Evolutionary conservation across 441 rosid species (phyloP), one percentile per base, ranked within the genome.

Genomic region (Codiaeum variegatum): DNA sequence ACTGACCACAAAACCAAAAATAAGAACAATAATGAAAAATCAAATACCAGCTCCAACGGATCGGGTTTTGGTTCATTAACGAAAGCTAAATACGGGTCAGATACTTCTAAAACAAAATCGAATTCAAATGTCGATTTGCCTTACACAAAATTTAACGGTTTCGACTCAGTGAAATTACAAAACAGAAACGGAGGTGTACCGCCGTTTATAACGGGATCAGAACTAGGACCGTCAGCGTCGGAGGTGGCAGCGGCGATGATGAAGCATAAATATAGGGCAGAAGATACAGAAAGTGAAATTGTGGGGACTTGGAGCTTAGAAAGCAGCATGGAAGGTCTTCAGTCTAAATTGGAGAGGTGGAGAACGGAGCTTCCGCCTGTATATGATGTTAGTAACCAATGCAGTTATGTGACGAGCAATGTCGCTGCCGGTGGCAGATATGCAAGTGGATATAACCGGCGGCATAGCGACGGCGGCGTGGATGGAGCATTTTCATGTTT

Each of bases 311-410:
- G 91, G 97, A 84, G 87, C 62, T 29, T 84, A 74, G 92, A 80
- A 46, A 87, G 83, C 59, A 87, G 88, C 71, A 82, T 87, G n/a
- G 97, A 94, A 77, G 97, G 97, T 36, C 80, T 89, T 9, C 87
- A 87, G 2, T 86, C 97, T 15, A 94, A 94, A 69, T 79, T 94
- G 11, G 92, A 86, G 10, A 76, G 93, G 77, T 92, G 98, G 98
- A 73, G 90, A 52, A 75, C 83, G 36, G 98, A 90, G 72, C 73
- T 88, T 0, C 95, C 96, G 0, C 86, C 94, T 3, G 24, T 83
- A 0, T 90, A 87, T 51, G 93, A 89, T 31, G 71, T 76, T 11
- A 82, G 87, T 23, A 77, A 81, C 6, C n/a, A 60, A 18, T 68
- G 87, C 1, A 82, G 86, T 46, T 81, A 72, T 3, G 32, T 70